These are phyloP conservation scores for Suillus placidus DNA, from an alignment of 768 basidiomycete genomes.

Conservation along the genomic window DNA sequence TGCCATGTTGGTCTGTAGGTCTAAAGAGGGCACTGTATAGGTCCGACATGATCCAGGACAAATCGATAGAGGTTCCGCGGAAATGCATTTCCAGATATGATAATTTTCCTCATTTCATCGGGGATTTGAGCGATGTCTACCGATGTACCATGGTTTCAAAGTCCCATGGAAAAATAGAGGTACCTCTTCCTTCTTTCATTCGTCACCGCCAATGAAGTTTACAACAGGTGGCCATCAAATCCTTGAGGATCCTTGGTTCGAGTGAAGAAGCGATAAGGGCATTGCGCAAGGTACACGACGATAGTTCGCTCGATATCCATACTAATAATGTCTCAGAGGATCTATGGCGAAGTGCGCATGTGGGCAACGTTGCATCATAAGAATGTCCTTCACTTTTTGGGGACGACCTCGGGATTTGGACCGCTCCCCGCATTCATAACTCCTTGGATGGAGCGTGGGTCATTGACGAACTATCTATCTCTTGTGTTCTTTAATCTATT, in stretches of 20 bases:
- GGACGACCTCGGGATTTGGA: conserved; percentile 24
- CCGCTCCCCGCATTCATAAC: conserved; percentile 25
- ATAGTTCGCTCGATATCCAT: neutral
- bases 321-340: neutral
- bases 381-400: conserved; percentile 24
- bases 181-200: neutral
- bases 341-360: neutral
- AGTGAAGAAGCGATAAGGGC: neutral
- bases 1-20: neutral
- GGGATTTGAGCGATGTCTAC: conserved; percentile 3
- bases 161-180: conserved; percentile 8
- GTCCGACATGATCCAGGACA: neutral
- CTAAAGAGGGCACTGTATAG: neutral
- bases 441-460: conserved; percentile 31
- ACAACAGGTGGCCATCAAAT: conserved; percentile 3
- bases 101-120: neutral
- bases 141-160: conserved; percentile 4
- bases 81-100: neutral
- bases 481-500: conserved; percentile 1
- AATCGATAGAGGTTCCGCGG: neutral
- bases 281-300: neutral
- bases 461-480: conserved; percentile 22
- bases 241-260: neutral
- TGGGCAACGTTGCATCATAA: conserved; percentile 16
- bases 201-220: neutral